Evolutionary conservation across 2,329 filamentous ascomycete genomes (phyloP).

Genomic region (Ophiostoma sp.): DNA sequence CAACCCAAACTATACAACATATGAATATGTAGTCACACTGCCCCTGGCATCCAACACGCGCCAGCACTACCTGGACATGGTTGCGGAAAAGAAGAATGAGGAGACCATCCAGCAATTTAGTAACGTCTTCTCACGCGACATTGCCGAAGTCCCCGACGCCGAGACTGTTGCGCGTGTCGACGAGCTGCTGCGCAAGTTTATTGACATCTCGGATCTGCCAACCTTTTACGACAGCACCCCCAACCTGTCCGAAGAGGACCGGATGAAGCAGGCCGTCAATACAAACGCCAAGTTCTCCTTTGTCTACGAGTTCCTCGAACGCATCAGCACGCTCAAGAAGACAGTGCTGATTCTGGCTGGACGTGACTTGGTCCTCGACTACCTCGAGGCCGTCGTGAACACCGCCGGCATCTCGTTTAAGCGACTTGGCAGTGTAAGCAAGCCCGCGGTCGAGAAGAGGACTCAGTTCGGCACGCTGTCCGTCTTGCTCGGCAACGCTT

Average conservation of each 20-base stretch:
- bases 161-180: constrained; percentile 44
- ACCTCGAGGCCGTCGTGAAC: constrained; percentile 47
- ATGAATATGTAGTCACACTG: constrained; percentile 51
- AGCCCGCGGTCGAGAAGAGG: neutral
- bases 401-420: constrained; percentile 35
- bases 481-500: constrained; percentile 41
- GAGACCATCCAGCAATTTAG: constrained; percentile 44
- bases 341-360: constrained; percentile 51
- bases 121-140: constrained; percentile 38
- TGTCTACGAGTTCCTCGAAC: constrained; percentile 49
- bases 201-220: constrained; percentile 54
- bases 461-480: constrained; percentile 27
- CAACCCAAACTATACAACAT: constrained; percentile 16
- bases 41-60: constrained; percentile 51
- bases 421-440: constrained; percentile 29
- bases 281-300: constrained; percentile 58
- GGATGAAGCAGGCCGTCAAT: constrained; percentile 49
- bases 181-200: constrained; percentile 45
- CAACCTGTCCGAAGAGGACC: constrained; percentile 38
- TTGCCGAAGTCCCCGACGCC: constrained; percentile 37
- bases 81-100: constrained; percentile 41
- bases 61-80: constrained; percentile 46
- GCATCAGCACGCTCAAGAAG: constrained; percentile 39
- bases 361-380: constrained; percentile 44
- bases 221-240: constrained; percentile 45